Base-by-base conservation (phyloP, 768 basidiomycete species). In the Suillus tomentosus region DNA sequence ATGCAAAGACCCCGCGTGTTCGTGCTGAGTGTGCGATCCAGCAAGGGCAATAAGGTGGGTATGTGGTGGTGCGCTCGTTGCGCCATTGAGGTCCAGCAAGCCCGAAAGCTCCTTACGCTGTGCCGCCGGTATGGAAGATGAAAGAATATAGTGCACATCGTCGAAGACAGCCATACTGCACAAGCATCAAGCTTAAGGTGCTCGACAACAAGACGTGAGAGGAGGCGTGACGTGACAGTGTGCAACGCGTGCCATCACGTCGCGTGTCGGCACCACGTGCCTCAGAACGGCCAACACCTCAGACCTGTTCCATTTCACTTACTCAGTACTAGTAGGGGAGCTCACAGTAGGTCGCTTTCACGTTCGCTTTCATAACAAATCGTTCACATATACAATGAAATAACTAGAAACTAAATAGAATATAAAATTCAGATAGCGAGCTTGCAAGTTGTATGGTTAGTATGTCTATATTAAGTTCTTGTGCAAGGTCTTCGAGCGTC, bases 31-130 rank as follows among this genome's bases (percentile, higher is more conserved):
- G 62, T 84, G 79, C 70, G 82, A 85, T 24, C 87, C 85, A 42
- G 85, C 82, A 61, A 87, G 71, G 1, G 64, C 65, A 85, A 66
- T 80, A 77, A 64, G 79, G 66, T 47, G 89, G 74, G 73, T 88
- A 80, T 56, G 87, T 79, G 69, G 93, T 22, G 19, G 80, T 71
- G 65, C 82, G 72, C 14, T 77, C 27, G 48, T 84, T 0, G 80
- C 90, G 14, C 88, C 89, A 64, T 88, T 85, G 45, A 71, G 70
- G 62, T 82, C 76, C 14, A 92, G 81, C 6, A 84, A 72, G 22
- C 79, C 74, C 0, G 78, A 67, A 4, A 91, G 78, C 53, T 88
- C 78, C 10, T 70, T 74, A 47, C 76, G 73, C 22, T 82, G 79
- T 5, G 77, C 60, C 1, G 74, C 72, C 1, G 82, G 67, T 0